Evolutionary conservation across 305 asterid species (phyloP), one percentile per base, ranked within the genome.

Genomic region (Ajuga reptans): DNA sequence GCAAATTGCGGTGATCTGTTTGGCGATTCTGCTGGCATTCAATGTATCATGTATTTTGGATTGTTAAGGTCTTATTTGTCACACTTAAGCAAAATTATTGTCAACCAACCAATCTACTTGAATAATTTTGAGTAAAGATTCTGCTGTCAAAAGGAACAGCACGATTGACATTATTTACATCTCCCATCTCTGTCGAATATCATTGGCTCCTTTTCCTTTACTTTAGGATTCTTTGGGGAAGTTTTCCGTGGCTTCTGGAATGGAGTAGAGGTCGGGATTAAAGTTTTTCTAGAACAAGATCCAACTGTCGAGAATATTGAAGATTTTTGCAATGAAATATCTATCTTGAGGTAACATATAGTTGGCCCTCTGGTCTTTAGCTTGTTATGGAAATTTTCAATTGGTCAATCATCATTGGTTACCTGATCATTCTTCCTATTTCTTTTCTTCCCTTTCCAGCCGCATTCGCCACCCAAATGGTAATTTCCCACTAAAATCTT

Each of bases 401-500:
- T 59, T 52, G 51, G 41, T 34, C 37, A 9, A 14, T 72, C 45
- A 29, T 64, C 52, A 18, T 63, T 49, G 21, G 46, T 72, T 69
- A 54, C 59, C 78, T 66, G 66, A 71, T 61, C 39, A 12, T 70
- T 79, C 27, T 39, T 16, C 37, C 16, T 18, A 17, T 59, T 57
- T 57, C 15, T 55, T 68, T 69, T 77, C 61, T 66, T 21, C 27
- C 66, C 76, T 64, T 50, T 76, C 83, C 95, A 92, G 98, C 85
- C 97, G 97, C 75, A 86, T 87, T 69, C 90, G 97, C 74, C 98
- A 92, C 87, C 98, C 98, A 64, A 92, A 92, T 74, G 97, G 97
- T 93, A 89, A 74, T 69, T 57, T 73, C 75, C 76, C 77, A 47
- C 71, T 68, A 70, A 75, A 58, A 55, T 63, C 46, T 51, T 9